Base-by-base conservation (phyloP, 2,329 filamentous ascomycete genomes). In the Fusarium subtropicale region DNA sequence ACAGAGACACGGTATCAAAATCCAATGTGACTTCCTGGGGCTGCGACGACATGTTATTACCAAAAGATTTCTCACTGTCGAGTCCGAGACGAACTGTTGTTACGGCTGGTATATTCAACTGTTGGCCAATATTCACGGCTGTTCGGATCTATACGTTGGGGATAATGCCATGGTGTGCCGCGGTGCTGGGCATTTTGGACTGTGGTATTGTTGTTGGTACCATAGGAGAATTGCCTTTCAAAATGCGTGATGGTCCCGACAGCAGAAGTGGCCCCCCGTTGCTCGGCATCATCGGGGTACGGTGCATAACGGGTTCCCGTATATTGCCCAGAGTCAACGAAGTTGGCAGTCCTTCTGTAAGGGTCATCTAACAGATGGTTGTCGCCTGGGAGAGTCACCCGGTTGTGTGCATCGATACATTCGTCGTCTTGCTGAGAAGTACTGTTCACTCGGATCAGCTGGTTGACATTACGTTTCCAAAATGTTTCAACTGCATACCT, bases 401-500 rank as follows among this genome's bases (percentile, higher is more conserved):
- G 57, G 33, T 55, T 2, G 6, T 51, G 36, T 11, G 20, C 3
- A 4, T 53, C 39, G 38, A 11, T 11, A 36, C 11, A 15, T 22
- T 38, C 18, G 11, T 59, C 47, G 10, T 47, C 44, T 13, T 48
- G 38, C 20, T 54, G 58, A 26, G 33, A 18, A 20, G 34, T 48
- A 16, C 18, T n/a, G 15, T 36, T 20, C n/a, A 33, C 30, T 53
- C 39, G 5, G 18, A 39, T 69, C 22, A 71, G 58, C 44, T 28
- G 34, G 42, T 9, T 24, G 15, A 3, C 4, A 38, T 15, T 16
- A 18, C 28, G 5, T 47, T 12, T 46, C 4, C 26, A 24, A 15
- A 5, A 34, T 22, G 13, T 3, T 7, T 22, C 13, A 31, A 18
- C 12, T 18, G 34, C 63, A 33, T 54, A 69, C 67, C 66, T 69